Percentiles rank a stretch among this genome's conserved stretches.
Conservation (phyloP, 305 asterid species). For the Solanum hybrid region DNA sequence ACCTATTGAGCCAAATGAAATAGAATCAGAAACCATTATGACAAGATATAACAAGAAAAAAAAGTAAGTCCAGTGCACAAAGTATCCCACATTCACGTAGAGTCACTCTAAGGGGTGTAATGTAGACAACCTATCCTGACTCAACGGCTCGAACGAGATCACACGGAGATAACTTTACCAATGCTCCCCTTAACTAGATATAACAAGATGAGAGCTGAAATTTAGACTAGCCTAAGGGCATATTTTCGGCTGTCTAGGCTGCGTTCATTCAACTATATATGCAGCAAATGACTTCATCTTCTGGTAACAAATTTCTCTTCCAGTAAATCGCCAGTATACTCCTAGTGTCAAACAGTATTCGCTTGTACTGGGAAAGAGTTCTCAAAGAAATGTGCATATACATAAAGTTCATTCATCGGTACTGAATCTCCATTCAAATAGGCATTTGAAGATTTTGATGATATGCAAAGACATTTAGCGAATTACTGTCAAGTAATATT, state of each 20-base stretch:
- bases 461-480: not conserved
- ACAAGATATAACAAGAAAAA: not conserved
- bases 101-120: not conserved
- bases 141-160: not conserved
- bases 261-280: not conserved
- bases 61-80: too few species aligned
- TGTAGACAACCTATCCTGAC: not conserved
- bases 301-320: not conserved
- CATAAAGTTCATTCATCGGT: not conserved
- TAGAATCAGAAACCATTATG: not conserved
- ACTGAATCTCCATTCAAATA: not conserved
- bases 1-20: not conserved
- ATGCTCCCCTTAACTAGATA: not conserved
- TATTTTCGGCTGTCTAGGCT: not conserved
- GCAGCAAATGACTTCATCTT: not conserved
- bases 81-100: not conserved
- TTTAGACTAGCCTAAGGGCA: not conserved
- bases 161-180: not conserved
- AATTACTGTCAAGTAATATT: slow-evolving; percentile 6
- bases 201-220: not conserved
- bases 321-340: not conserved
- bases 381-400: not conserved
- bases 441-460: not conserved
- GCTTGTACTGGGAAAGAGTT: not conserved
- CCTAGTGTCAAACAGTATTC: not conserved